A percentile compares a stretch with the other conserved stretches of the same genome.
These are phyloP conservation scores for Phaeodactylum tricornutum DNA, from an alignment of 108 stramenopile species.

Conservation along the genomic window DNA sequence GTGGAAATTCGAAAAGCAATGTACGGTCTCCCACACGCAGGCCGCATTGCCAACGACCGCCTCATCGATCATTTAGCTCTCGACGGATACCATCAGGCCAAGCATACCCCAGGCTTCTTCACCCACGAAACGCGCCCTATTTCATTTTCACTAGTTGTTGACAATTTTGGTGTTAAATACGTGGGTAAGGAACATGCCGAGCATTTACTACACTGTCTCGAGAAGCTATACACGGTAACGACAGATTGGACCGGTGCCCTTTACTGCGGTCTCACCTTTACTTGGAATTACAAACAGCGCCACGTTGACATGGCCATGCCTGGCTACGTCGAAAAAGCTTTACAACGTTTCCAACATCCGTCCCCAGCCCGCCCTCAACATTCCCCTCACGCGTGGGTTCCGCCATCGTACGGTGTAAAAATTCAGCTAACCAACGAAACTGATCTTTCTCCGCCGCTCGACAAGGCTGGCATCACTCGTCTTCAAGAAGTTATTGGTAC, in stretches of 20 bases:
- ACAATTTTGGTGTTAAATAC: constrained; percentile 41
- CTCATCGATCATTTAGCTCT: constrained; percentile 7
- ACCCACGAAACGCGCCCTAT: constrained; percentile 18
- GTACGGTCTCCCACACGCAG: constrained; percentile 43
- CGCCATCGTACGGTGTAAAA: constrained; percentile 26
- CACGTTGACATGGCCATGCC: constrained; percentile 30
- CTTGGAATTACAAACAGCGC: constrained; percentile 32
- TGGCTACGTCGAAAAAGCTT: constrained; percentile 18
- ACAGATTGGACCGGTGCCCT: constrained; percentile 9
- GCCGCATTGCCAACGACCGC: constrained; percentile 28
- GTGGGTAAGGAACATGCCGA: constrained; percentile 10
- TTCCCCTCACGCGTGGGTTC: constrained; percentile 15
- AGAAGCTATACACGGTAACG: constrained; percentile 9
- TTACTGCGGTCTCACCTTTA: constrained; percentile 17
- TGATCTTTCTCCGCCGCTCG: constrained; percentile 5
- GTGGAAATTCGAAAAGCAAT: constrained; percentile 18
- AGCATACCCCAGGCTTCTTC: constrained; percentile 30
- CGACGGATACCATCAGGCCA: constrained; percentile 6
- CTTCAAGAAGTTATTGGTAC: constrained; percentile 31
- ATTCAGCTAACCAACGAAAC: constrained; percentile 18
- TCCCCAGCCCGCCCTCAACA: constrained; percentile 19
- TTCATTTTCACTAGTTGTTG: constrained; percentile 35
- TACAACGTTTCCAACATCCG: constrained; percentile 20
- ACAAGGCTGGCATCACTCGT: constrained; percentile 4
- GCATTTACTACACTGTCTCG: constrained; percentile 13